Percentiles rank a stretch among this genome's conserved stretches.
These are phyloP conservation scores for Saturnispora quitensis DNA, from an alignment of 805 yeast species.

Conservation along the genomic window DNA sequence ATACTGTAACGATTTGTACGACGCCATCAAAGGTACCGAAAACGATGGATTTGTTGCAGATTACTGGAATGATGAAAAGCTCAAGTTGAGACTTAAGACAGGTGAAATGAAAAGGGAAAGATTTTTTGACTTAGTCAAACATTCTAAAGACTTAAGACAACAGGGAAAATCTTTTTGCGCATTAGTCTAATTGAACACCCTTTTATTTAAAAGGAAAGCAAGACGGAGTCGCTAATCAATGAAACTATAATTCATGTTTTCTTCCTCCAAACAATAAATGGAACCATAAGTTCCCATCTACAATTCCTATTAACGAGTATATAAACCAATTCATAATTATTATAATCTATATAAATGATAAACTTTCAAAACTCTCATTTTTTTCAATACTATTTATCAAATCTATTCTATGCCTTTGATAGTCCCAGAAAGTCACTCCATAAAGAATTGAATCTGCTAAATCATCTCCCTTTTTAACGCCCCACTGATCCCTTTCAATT, in stretches of 20 bases:
- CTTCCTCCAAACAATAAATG: not conserved
- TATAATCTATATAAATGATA: not conserved
- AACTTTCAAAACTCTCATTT: not conserved
- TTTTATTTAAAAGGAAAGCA: not conserved
- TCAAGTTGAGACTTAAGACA: slow-evolving; percentile 19
- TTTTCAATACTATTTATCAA: not conserved
- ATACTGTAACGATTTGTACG: slow-evolving; percentile 41
- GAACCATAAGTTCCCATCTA: not conserved
- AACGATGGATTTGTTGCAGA: slow-evolving; percentile 27
- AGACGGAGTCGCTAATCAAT: not conserved
- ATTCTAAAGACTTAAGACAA: slow-evolving; percentile 21
- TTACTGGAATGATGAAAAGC: slow-evolving; percentile 23
- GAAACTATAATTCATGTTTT: not conserved
- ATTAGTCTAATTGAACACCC: slow-evolving; percentile 3
- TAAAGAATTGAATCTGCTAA: slow-evolving; percentile 58
- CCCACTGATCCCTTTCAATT: slow-evolving; percentile 12
- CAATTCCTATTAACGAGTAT: not conserved
- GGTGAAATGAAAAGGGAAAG: slow-evolving; percentile 24
- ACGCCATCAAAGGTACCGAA: slow-evolving; percentile 29
- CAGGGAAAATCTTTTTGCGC: slow-evolving; percentile 20
- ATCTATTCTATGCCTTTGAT: slow-evolving; percentile 26
- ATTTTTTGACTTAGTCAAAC: slow-evolving; percentile 21
- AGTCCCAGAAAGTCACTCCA: slow-evolving; percentile 41
- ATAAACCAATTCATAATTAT: not conserved
- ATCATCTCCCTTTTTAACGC: slow-evolving; percentile 47